A percentile compares a stretch with the other conserved stretches of the same genome.
phyloP scores from a whole-genome alignment of 2,329 filamentous ascomycete species.

The Fusarium setosum region DNA sequence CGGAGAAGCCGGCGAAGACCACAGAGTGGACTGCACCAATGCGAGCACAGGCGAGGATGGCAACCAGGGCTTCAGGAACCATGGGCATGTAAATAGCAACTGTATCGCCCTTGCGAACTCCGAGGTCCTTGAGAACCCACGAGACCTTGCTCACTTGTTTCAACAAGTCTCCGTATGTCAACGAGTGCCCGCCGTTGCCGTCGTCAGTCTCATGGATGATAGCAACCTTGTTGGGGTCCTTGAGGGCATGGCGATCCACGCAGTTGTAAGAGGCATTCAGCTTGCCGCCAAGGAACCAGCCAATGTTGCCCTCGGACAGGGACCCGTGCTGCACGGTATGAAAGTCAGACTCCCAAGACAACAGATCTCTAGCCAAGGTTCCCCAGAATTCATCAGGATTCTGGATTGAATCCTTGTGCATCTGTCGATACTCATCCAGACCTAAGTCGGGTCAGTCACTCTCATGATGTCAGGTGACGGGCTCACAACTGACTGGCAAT shows the following conservation, averaged over 20 bases:
- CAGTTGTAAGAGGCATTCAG: slow-evolving; percentile 96
- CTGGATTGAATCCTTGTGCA: slow-evolving; percentile 83
- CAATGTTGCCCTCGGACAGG: slow-evolving; percentile 80
- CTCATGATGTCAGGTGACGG: neutral
- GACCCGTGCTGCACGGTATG: slow-evolving; percentile 83
- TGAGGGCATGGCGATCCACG: slow-evolving; percentile 90
- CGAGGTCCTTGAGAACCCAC: slow-evolving; percentile 88
- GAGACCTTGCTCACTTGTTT: slow-evolving; percentile 87
- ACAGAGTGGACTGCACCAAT: slow-evolving; percentile 95
- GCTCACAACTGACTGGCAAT: slow-evolving; percentile 22
- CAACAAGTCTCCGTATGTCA: slow-evolving; percentile 90
- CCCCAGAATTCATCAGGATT: slow-evolving; percentile 90
- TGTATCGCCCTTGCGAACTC: slow-evolving; percentile 93
- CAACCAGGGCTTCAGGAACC: slow-evolving; percentile 92
- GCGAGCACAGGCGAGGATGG: slow-evolving; percentile 80
- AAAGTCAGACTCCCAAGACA: slow-evolving; percentile 90
- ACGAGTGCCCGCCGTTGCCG: slow-evolving; percentile 81
- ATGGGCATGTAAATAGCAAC: slow-evolving; percentile 96
- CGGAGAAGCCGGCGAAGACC: slow-evolving; percentile 94
- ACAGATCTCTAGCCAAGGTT: slow-evolving; percentile 81
- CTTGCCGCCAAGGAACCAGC: slow-evolving; percentile 92
- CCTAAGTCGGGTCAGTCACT: slow-evolving; percentile 47
- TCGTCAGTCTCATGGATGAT: slow-evolving; percentile 98
- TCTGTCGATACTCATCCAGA: slow-evolving; percentile 69
- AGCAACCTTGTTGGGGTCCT: slow-evolving; percentile 87